Base-by-base conservation (phyloP, 176 grass and related monocot species). In the Calamus simplicifolius region DNA sequence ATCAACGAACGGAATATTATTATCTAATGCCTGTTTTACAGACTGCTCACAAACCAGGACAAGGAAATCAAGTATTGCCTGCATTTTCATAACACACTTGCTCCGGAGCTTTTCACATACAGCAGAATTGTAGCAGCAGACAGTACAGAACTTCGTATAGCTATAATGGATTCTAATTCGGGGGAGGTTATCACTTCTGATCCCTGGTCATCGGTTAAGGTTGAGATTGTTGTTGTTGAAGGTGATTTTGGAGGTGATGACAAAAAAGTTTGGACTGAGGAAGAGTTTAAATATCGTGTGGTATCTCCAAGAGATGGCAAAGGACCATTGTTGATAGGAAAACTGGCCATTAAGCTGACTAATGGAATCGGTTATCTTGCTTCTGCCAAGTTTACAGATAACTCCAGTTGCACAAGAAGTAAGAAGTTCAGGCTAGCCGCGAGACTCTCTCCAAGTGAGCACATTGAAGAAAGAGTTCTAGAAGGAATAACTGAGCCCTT, bases 401-500 rank as follows among this genome's bases (percentile, higher is more conserved):
- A 69, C 12, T 69, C 66, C 17, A 26, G 10, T 69, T 27, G 66
- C 53, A 69, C 14, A 10, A 21, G 14, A 57, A 56, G 28, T 29
- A 14, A 25, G 18, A 57, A 69, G 19, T 69, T 69, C 53, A 69
- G 66, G 29, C 18, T 69, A 15, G 66, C 29, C 48, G 29, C 48
- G 5, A 56, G 29, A 29, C 3, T 66, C 25, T 55, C 4, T 69
- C 13, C 8, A 43, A 57, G 17, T 21, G 66, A 17, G 56, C 18
- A 12, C 53, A 38, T 29, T 17, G 15, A 6, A 29, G 16, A 29
- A 5, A 38, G 31, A 10, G 16, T 59, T 48, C 53, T 57, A 48
- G 53, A 69, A 69, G 66, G 29, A 56, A 69, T 69, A 25, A 69
- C 53, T 43, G 19, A 56, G 6, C 13, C 66, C 12, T 25, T 69